Evolutionary conservation across 1,139 yeast genomes (phyloP).

Genomic region (Pichia sp.): DNA sequence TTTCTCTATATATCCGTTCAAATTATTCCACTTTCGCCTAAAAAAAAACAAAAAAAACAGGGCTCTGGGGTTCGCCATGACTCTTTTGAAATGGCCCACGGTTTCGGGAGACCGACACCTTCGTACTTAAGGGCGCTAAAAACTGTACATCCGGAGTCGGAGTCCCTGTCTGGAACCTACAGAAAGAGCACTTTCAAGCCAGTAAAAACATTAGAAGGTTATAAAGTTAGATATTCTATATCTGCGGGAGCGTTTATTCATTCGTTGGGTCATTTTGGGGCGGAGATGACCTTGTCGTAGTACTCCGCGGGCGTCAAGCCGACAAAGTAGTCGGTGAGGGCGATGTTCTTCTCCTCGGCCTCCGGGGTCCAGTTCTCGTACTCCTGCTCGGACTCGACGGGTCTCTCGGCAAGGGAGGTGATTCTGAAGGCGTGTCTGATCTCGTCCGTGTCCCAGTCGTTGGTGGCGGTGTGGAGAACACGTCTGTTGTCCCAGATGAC

Average conservation of each 20-base stretch:
- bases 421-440: conserved; percentile 66
- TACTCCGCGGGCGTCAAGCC: conserved; percentile 20
- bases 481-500: conserved; percentile 73
- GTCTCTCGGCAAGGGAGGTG: conserved; percentile 57
- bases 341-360: conserved; percentile 19
- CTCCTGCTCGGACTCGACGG: conserved; percentile 29
- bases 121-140: too few species aligned
- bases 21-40: background rate
- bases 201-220: too few species aligned
- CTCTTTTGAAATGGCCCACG: too few species aligned
- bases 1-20: background rate
- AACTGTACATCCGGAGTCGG: too few species aligned
- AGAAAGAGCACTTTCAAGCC: too few species aligned
- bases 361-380: conserved; percentile 30
- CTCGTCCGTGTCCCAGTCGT: conserved; percentile 55
- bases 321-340: conserved; percentile 16
- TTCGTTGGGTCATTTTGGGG: background rate
- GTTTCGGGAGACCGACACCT: too few species aligned
- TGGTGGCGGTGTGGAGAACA: conserved; percentile 57
- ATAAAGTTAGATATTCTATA: too few species aligned
- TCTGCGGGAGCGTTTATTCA: background rate
- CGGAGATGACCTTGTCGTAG: conserved; percentile 17
- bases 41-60: too few species aligned
- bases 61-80: too few species aligned
- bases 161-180: too few species aligned